Percentiles rank a stretch among this genome's conserved stretches.
Evolutionary conservation across 1,139 yeast species (phyloP).

Genomic region (Yamadazyma dendronema): DNA sequence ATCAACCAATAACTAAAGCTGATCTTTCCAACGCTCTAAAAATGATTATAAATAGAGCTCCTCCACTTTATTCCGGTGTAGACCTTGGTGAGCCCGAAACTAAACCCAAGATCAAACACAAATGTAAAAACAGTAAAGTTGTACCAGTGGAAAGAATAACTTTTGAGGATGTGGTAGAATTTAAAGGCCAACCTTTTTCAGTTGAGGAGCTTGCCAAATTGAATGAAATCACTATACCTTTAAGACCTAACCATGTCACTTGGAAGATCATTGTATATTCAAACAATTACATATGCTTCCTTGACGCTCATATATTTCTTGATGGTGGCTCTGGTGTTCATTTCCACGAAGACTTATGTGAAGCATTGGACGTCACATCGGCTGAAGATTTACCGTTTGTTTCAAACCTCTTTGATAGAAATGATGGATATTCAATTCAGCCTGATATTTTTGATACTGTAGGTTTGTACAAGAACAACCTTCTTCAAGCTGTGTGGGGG

Average conservation of each 20-base stretch:
- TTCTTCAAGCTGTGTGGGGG: neutral
- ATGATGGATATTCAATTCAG: conserved; percentile 3
- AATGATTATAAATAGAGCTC: conserved; percentile 19
- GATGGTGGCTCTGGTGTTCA: conserved; percentile 37
- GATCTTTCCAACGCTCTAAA: conserved; percentile 28
- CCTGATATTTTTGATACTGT: conserved; percentile 10
- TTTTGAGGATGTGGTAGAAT: conserved; percentile 27
- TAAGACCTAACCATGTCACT: conserved; percentile 21
- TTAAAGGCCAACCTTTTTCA: conserved; percentile 16
- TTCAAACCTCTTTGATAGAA: neutral
- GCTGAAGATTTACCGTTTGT: neutral
- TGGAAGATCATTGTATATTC: conserved; percentile 29
- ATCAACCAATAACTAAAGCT: conserved; percentile 14
- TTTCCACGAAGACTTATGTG: conserved; percentile 32
- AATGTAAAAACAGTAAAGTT: conserved; percentile 19
- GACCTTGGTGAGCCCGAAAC: conserved; percentile 10
- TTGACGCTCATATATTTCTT: conserved; percentile 32
- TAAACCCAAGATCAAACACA: conserved; percentile 1
- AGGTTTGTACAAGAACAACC: conserved; percentile 4
- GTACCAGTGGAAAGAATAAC: conserved; percentile 20
- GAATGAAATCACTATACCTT: conserved; percentile 17
- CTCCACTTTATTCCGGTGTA: conserved; percentile 22
- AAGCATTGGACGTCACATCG: conserved; percentile 11
- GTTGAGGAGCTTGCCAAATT: conserved; percentile 17
- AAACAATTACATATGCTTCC: conserved; percentile 22